Conservation (phyloP, 352 stramenopile genomes). For the Globisporangium nodosum region DNA sequence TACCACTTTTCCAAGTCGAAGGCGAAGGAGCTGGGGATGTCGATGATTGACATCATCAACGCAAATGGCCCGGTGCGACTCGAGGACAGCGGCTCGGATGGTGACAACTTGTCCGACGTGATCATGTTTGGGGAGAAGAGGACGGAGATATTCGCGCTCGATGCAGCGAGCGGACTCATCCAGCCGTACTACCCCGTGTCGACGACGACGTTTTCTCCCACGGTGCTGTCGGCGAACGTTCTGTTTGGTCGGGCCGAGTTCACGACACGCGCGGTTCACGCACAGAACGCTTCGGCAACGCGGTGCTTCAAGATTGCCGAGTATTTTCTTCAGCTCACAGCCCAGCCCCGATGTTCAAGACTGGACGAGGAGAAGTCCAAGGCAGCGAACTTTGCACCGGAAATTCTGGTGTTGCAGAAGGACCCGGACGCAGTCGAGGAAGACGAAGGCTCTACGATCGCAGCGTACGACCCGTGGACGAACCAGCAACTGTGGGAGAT, state of each 20-base stretch:
- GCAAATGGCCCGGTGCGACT: conserved; percentile 66
- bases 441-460: conserved; percentile 63
- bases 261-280: conserved; percentile 57
- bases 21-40: conserved; percentile 69
- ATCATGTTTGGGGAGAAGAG: conserved; percentile 75
- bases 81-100: conserved; percentile 17
- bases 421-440: conserved; percentile 38
- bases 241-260: conserved; percentile 76
- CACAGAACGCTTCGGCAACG: conserved; percentile 47
- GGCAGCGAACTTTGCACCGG: conserved; percentile 20
- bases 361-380: conserved; percentile 15
- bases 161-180: conserved; percentile 53
- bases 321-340: conserved; percentile 76
- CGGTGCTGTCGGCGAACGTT: conserved; percentile 25
- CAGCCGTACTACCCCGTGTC: conserved; percentile 32
- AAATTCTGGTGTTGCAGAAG: conserved; percentile 57
- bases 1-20: conserved; percentile 63
- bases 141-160: conserved; percentile 65
- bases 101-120: conserved; percentile 39
- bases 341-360: conserved; percentile 39
- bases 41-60: conserved; percentile 71
- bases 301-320: conserved; percentile 80
- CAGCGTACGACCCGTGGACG: conserved; percentile 66
- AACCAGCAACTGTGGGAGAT: conserved; percentile 68
- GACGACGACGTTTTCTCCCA: conserved; percentile 16